Evolutionary conservation across 1,284 basidiomycete genomes (phyloP), one percentile per base, ranked within the genome.

Genomic region (Ceratobasidium sp.): DNA sequence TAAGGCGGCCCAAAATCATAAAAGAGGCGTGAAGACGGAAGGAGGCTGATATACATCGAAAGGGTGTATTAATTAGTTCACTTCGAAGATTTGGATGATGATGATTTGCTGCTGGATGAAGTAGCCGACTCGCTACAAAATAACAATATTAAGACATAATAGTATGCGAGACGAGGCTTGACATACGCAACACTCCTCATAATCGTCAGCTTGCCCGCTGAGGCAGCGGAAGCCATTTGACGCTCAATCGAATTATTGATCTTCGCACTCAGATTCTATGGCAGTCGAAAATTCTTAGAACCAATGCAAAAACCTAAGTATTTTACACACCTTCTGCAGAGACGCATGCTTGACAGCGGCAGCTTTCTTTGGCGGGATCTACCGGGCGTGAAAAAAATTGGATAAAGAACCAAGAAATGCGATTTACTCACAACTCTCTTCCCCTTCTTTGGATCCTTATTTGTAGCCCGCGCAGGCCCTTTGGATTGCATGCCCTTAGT

Each of bases 171-270:
- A 35, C 4, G 11, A 45, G 33, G 39, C 20, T 35, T 26, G 13
- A 74, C 69, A 3, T 26, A 74, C 69, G 58, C 69, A 51, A 68
- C 82, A 78, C 90, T 89, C 85, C 92, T 93, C 94, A 97, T 94
- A 83, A 97, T 96, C 33, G 93, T 94, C 77, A 96, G 86, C 83
- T 94, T 94, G 69, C 94, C 92, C 49, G 90, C 87, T 6, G 92
- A 93, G 13, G 95, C 94, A n/a, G 94, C 94, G 71, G 90, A 86
- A 37, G 94, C 93, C 90, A 95, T 94, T 84, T 96, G 94, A 77
- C 89, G 88, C 84, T 97, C 95, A 81, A 97, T 95, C 39, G 92
- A 94, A 82, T 90, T 90, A 83, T 93, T 95, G 82, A 97, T 96
- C 84, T 95, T 95, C 75, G 94, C 91, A 78, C 92, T 93, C 78